Percentiles rank a stretch among this genome's conserved stretches.
Evolutionary conservation across 1,284 basidiomycete genomes (phyloP).

Genomic region (Crepidotus sp.): DNA sequence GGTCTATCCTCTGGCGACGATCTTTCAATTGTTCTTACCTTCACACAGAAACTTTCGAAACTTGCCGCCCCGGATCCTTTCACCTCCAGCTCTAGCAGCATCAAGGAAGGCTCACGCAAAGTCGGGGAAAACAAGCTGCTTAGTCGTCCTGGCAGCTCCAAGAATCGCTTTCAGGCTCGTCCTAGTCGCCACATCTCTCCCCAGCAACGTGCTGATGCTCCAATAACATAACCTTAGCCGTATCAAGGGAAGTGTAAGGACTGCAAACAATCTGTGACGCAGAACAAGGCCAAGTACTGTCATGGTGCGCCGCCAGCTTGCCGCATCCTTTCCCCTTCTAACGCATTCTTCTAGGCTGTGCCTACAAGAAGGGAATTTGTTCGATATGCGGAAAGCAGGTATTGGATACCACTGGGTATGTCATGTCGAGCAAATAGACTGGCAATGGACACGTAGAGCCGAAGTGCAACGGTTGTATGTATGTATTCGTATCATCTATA

Average conservation of each 20-base stretch:
- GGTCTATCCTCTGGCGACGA: slow-evolving; percentile 32
- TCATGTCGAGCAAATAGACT: slow-evolving; percentile 71
- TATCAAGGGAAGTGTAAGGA: slow-evolving; percentile 79
- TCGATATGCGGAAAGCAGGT: slow-evolving; percentile 79
- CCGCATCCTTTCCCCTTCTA: background rate
- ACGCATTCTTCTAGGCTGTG: slow-evolving; percentile 48
- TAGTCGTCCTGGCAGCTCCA: slow-evolving; percentile 53
- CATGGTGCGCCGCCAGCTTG: slow-evolving; percentile 44
- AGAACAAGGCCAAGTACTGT: slow-evolving; percentile 79
- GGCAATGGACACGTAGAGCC: background rate
- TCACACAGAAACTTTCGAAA: slow-evolving; percentile 67
- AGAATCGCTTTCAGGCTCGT: slow-evolving; percentile 63
- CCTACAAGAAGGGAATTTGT: slow-evolving; percentile 76
- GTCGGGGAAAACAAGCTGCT: slow-evolving; percentile 80
- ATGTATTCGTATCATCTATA: slow-evolving; percentile 14
- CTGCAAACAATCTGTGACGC: slow-evolving; percentile 71
- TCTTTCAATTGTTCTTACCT: slow-evolving; percentile 13
- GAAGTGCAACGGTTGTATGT: slow-evolving; percentile 7
- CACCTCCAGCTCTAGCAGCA: slow-evolving; percentile 54
- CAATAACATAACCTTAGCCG: too few relatives aligned
- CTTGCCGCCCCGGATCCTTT: slow-evolving; percentile 78
- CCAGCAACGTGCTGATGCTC: slow-evolving; percentile 20
- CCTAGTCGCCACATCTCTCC: slow-evolving; percentile 3
- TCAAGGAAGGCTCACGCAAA: slow-evolving; percentile 71
- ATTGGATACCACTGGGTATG: slow-evolving; percentile 71